Percentiles rank a stretch among this genome's conserved stretches.
Evolutionary conservation across 2,329 filamentous ascomycete genomes (phyloP).

Genomic region (Beauveria caledonica): DNA sequence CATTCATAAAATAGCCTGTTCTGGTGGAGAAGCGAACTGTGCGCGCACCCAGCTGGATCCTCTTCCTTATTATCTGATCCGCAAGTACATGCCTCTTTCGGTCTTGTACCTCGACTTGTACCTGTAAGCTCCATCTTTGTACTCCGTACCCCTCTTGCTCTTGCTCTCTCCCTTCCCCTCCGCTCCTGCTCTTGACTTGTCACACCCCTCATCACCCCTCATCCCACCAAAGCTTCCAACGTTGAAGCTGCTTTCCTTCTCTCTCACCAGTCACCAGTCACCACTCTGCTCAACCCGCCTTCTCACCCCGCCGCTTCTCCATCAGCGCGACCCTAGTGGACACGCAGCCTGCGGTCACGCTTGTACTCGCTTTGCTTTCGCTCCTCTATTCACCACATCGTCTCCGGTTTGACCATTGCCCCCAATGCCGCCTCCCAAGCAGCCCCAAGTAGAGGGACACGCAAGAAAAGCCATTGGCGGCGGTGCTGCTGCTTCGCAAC

Average conservation of each 20-base stretch:
- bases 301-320: neutral
- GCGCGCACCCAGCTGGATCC: neutral
- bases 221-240: neutral
- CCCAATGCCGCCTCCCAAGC: neutral
- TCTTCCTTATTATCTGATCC: constrained; percentile 5
- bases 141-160: neutral
- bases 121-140: neutral
- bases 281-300: neutral
- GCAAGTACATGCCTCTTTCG: constrained; percentile 2
- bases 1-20: neutral
- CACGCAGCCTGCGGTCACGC: neutral
- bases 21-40: neutral
- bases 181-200: neutral
- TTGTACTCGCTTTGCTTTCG: neutral
- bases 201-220: neutral
- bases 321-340: neutral
- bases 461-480: neutral
- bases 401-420: no score
- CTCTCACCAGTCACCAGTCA: neutral
- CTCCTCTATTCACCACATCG: neutral
- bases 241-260: neutral
- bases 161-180: neutral
- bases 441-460: neutral
- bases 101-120: constrained; percentile 7
- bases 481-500: neutral